Base-by-base conservation (phyloP, 1,284 basidiomycete genomes). In the Stygiomarasmius scandens region DNA sequence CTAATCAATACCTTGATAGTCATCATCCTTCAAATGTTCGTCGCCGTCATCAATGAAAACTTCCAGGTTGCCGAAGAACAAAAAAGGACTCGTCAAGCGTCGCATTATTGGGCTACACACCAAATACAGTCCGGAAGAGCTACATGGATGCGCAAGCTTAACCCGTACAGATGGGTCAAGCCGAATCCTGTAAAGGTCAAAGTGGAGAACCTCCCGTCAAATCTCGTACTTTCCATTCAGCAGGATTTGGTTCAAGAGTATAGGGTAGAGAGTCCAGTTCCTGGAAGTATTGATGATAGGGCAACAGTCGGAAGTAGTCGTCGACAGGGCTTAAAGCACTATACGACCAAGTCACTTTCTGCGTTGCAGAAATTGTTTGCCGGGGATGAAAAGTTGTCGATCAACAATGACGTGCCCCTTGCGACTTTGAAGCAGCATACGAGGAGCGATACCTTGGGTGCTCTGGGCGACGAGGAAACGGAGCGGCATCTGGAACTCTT, bases 11-110 rank as follows among this genome's bases (percentile, higher is more conserved):
- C 10, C 20, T 43, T 43, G n/a, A 1, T 61, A 95, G 94, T 96
- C 77, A 95, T 98, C 66, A 81, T 98, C n/a, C 72, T 97, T 56
- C 95, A 98, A 67, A 93, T 98, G 89, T 98, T 98, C 77, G 95
- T 99, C 67, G 96, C 96, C 34, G 96, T 98, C 54, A 96, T 99
- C 80, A 95, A 97, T 71, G 96, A 98, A 77, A 98, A 97, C 73
- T 98, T 98, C 66, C 83, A 90, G 45, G 86, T 98, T 3, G 94
- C 95, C 0, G 96, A 98, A 68, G 93, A 96, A 69, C 83, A 89
- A 48, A 98, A 97, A 75, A 86, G 89, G 56, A 84, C 85, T 48
- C 84, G 90, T 63, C 96, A 98, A 71, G 86, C 92, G 8, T 87
- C 79, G 3, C 76, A 83, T 58, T 89, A 86, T 65, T 86, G 82